Base-by-base conservation (phyloP, 306 rosid genomes). In the Citrullus mucosospermus region DNA sequence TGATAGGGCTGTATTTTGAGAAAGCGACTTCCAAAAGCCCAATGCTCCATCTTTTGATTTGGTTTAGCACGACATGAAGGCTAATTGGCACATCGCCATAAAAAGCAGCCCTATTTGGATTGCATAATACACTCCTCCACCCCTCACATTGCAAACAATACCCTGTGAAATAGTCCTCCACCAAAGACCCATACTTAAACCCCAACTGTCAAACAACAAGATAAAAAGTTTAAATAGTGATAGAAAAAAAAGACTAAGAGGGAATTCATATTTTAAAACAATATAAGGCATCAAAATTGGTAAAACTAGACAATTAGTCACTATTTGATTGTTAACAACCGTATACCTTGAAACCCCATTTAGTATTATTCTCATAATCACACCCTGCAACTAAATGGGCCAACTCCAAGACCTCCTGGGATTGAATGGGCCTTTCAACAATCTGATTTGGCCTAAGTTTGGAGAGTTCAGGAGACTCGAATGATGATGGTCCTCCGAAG, bases 261-360 rank as follows among this genome's bases (percentile, higher is more conserved):
- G 4, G 36, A 32, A 32, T 15, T 2, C 51, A 46, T 46, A 46
- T 46, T 46, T 46, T 46, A 0, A 9, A 46, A 46, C 51, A 46
- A 46, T 2, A 46, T 0, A 46, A 32, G 1, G 51, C 51, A 44
- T 44, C 14, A 41, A 0, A 6, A 6, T 41, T 6, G 46, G 7
- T 43, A 43, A 6, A 43, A 43, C 2, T 44, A 9, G 12, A 44
- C 12, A 9, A 44, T 36, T 36, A 44, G 9, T 2, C 54, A 48
- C 13, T 4, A 6, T 53, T 51, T 50, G 55, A 50, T 3, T 50
- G 13, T 50, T 4, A 50, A 15, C 55, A 3, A 15, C 17, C 25
- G 1, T 8, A 62, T 75, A 87, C 90, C 88, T 87, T 39, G 8
- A 0, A 65, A 5, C 88, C 90, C 90, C 90, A 85, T 43, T 76